Conservation (phyloP, 1,284 basidiomycete genomes). For the Melanopsichium pennsylvanicum region DNA sequence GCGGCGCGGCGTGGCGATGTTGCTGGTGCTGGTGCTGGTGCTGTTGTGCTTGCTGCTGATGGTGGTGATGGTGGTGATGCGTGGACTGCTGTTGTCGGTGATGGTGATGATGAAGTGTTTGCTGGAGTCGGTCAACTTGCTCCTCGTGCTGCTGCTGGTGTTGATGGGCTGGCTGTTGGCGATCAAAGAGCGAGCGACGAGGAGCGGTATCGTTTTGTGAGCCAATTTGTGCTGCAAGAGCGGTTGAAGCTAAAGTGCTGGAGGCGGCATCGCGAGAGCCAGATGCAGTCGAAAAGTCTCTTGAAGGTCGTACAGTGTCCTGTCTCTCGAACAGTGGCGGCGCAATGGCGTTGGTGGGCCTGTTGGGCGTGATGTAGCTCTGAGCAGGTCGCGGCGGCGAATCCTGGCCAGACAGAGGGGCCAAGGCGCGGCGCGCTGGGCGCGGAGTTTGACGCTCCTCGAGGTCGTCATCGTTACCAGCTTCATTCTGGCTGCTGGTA, state of each 20-base stretch:
- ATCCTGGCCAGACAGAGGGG: conserved; percentile 37
- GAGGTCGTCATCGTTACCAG: conserved; percentile 24
- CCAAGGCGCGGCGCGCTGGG: conserved; percentile 44
- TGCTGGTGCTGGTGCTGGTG: conserved; percentile 16
- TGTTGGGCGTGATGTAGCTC: conserved; percentile 32
- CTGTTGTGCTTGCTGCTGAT: conserved; percentile 30
- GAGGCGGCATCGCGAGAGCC: conserved; percentile 24
- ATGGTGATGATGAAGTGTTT: neutral
- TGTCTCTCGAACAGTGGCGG: conserved; percentile 42
- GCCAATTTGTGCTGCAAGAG: conserved; percentile 36
- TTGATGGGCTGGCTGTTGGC: conserved; percentile 1
- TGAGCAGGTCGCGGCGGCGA: conserved; percentile 2
- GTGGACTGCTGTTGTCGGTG: conserved; percentile 16
- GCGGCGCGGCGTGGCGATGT: conserved; percentile 7
- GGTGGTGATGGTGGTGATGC: conserved; percentile 15
- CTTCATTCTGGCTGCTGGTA: neutral
- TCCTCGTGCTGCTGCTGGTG: conserved; percentile 6
- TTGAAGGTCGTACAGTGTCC: conserved; percentile 42
- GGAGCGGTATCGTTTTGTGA: conserved; percentile 6
- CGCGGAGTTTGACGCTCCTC: conserved; percentile 53
- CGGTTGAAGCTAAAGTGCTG: conserved; percentile 28
- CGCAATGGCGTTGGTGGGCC: conserved; percentile 28
- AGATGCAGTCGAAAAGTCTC: conserved; percentile 19
- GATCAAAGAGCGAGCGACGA: conserved; percentile 13
- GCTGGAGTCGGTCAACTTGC: neutral